phyloP scores from a whole-genome alignment of 768 basidiomycete species.

The Boletellus emodensis region DNA sequence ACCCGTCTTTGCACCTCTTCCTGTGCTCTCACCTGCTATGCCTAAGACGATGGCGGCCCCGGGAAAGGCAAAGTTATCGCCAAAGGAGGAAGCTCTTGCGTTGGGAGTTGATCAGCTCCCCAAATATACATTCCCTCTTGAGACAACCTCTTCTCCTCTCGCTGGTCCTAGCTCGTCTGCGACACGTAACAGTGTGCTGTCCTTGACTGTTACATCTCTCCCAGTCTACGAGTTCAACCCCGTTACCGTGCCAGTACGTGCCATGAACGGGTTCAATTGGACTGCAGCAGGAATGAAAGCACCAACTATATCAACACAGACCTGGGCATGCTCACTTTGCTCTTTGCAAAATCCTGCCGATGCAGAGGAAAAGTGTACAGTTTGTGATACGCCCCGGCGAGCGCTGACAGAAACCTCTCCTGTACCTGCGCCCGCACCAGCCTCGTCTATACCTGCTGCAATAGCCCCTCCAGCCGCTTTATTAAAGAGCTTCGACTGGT shows the following conservation, averaged over 20 bases:
- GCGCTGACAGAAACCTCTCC: conserved; percentile 16
- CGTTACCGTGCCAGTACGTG: conserved; percentile 14
- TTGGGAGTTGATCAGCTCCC: conserved; percentile 34
- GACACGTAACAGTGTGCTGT: conserved; percentile 37
- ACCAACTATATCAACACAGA: conserved; percentile 27
- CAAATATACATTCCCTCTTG: conserved; percentile 28
- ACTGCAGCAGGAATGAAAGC: conserved; percentile 55
- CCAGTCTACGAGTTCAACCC: conserved; percentile 41
- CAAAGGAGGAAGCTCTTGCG: conserved; percentile 27
- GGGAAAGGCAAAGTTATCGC: conserved; percentile 22
- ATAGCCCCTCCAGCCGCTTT: conserved; percentile 4
- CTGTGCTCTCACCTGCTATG: background rate
- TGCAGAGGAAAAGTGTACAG: conserved; percentile 41
- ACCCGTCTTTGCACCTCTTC: conserved; percentile 31
- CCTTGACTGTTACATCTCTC: conserved; percentile 39
- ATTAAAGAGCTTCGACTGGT: conserved; percentile 35
- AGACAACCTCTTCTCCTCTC: conserved; percentile 10
- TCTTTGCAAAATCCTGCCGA: conserved; percentile 36
- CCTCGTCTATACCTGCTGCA: background rate
- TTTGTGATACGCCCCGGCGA: conserved; percentile 40
- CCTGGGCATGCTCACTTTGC: conserved; percentile 62
- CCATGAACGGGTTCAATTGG: conserved; percentile 52
- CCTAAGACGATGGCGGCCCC: conserved; percentile 1
- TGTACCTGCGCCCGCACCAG: background rate
- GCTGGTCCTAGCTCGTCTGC: conserved; percentile 20